phyloP scores from a whole-genome alignment of 371 early-diverging fungal genomes.

The Capillidium rhysosporum region DNA sequence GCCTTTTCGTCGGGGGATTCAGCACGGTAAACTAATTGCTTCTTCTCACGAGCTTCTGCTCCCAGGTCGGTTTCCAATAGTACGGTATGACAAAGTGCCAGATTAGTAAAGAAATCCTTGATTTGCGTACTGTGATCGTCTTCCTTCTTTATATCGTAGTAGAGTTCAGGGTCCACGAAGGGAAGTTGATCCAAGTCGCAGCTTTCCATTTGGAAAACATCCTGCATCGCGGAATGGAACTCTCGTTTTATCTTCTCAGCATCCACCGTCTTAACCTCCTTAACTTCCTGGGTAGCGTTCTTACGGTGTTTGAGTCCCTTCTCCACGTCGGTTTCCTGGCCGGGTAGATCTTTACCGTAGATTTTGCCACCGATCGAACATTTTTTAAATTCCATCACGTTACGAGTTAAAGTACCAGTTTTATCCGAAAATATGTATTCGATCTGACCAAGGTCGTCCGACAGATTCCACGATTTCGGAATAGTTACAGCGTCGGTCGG shows the following conservation, averaged over 20 bases:
- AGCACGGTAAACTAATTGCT: slow-evolving; percentile 25
- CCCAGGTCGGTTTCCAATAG: slow-evolving; percentile 44
- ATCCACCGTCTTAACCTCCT: slow-evolving; percentile 9
- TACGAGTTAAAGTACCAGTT: slow-evolving; percentile 93
- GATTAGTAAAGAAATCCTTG: slow-evolving; percentile 59
- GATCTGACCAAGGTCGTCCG: slow-evolving; percentile 80
- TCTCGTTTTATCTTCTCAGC: slow-evolving; percentile 29
- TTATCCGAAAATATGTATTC: slow-evolving; percentile 74
- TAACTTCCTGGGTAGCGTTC: slow-evolving; percentile 11
- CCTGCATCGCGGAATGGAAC: slow-evolving; percentile 30
- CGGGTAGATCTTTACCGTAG: slow-evolving; percentile 61
- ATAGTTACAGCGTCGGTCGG: slow-evolving; percentile 39
- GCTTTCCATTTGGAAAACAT: slow-evolving; percentile 47
- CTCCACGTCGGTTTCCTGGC: slow-evolving; percentile 44
- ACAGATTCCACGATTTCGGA: slow-evolving; percentile 75
- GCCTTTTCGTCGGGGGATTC: slow-evolving; percentile 81
- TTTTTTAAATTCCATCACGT: slow-evolving; percentile 87
- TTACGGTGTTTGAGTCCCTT: slow-evolving; percentile 23
- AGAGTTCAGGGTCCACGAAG: slow-evolving; percentile 67
- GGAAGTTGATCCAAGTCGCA: slow-evolving; percentile 45
- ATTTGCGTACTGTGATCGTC: slow-evolving; percentile 17
- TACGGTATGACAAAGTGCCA: slow-evolving; percentile 89
- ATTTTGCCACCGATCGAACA: slow-evolving; percentile 57
- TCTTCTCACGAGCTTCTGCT: slow-evolving; percentile 26
- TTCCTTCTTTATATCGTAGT: slow-evolving; percentile 29